A percentile compares a stretch with the other conserved stretches of the same genome.
phyloP scores from a whole-genome alignment of 495 filamentous ascomycete genomes.

The Penicillium paradoxum region DNA sequence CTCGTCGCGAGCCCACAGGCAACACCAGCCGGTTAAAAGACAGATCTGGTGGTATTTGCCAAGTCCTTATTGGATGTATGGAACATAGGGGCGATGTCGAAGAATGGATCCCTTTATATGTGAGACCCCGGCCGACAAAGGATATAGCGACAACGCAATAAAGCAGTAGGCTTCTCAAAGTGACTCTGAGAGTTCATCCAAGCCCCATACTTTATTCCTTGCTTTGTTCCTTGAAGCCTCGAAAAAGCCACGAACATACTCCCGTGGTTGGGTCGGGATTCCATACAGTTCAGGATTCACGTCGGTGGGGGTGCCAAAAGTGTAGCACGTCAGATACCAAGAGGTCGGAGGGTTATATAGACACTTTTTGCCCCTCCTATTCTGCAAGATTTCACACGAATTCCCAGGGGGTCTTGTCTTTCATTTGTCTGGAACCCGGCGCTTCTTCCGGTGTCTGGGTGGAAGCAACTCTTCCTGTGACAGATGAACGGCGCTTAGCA shows the following conservation, averaged over 20 bases:
- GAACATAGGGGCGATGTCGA: constrained; percentile 1
- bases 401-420: neutral
- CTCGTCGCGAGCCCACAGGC: neutral
- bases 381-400: neutral
- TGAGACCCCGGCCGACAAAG: neutral
- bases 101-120: constrained; percentile 1
- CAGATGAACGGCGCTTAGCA: constrained; percentile 10
- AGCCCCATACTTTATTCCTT: neutral
- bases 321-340: constrained; percentile 1
- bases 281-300: constrained; percentile 1
- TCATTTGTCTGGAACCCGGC: constrained; percentile 3
- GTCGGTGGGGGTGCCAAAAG: neutral
- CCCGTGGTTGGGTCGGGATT: neutral
- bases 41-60: neutral
- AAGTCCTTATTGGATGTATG: neutral
- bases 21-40: neutral
- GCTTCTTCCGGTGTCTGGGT: constrained; percentile 6
- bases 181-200: neutral
- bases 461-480: constrained; percentile 2
- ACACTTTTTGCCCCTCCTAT: neutral
- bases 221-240: neutral
- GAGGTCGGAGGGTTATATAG: constrained; percentile 1
- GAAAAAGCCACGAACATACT: neutral
- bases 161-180: neutral
- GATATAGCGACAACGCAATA: neutral